These are phyloP conservation scores for Sporisorium reilianum DNA, from an alignment of 1,284 basidiomycete species.

Conservation along the genomic window DNA sequence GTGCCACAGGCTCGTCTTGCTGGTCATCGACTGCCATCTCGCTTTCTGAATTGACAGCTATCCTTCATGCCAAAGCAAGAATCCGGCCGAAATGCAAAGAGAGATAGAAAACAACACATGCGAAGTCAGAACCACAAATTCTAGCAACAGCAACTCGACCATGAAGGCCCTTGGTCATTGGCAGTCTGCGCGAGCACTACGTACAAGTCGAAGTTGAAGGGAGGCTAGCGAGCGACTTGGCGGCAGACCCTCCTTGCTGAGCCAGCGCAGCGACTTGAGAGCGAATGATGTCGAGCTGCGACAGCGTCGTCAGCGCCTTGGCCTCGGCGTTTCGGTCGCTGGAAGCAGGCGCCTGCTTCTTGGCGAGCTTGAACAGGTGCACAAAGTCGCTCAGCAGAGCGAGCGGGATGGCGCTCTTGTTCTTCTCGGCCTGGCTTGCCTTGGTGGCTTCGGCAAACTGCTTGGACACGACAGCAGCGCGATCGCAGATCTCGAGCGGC, in stretches of 20 bases:
- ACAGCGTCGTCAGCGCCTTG: slow-evolving; percentile 35
- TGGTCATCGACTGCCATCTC: slow-evolving; percentile 1
- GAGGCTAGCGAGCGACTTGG: slow-evolving; percentile 24
- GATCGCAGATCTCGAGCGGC: slow-evolving; percentile 62
- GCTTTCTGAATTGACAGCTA: slow-evolving; percentile 4
- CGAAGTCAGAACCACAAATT: slow-evolving; percentile 16
- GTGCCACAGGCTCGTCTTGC: background rate
- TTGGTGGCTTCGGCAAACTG: slow-evolving; percentile 61
- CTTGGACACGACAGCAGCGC: slow-evolving; percentile 61
- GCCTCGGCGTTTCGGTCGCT: slow-evolving; percentile 34
- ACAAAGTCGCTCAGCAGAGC: slow-evolving; percentile 65
- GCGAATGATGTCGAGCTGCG: slow-evolving; percentile 57
- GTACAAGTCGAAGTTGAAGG: slow-evolving; percentile 40
- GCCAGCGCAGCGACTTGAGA: slow-evolving; percentile 47
- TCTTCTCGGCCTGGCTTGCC: slow-evolving; percentile 57
- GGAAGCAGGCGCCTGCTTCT: slow-evolving; percentile 8
- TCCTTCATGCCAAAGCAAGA: slow-evolving; percentile 5
- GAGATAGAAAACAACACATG: slow-evolving; percentile 4
- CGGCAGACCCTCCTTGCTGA: slow-evolving; percentile 9
- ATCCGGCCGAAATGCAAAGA: background rate
- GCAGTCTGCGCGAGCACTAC: slow-evolving; percentile 29
- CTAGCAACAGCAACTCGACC: background rate
- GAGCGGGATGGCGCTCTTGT: slow-evolving; percentile 54
- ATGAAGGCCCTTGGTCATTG: slow-evolving; percentile 4
- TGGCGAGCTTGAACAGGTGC: slow-evolving; percentile 57